Evolutionary conservation across 345 rosid species (phyloP), one percentile per base, ranked within the genome.

Genomic region (Hypericum perforatum): DNA sequence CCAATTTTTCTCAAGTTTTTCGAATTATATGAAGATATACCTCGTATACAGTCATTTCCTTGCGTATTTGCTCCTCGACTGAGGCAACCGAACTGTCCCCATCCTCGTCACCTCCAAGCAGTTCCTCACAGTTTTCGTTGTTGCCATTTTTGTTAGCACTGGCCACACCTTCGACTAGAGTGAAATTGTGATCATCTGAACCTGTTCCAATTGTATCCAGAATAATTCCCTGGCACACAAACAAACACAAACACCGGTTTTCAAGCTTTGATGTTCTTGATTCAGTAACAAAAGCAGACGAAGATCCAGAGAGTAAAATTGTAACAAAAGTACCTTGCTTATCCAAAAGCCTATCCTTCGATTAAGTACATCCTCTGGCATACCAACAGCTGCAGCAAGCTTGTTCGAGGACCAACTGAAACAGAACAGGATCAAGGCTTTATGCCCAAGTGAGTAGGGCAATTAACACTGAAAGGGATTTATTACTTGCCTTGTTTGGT

Each of bases 31-130:
- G 32, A 22, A 22, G 32, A 71, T 63, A 37, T 62, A 88, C 95
- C 96, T 92, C 89, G 5, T 80, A 92, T 13, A 92, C 71, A 11
- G 87, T 85, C 94, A 86, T 92, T 76, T 92, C 95, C 74, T 85
- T 85, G 65, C 73, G 81, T 63, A 85, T 74, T 52, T 85, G 95
- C 59, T 92, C 90, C 80, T 88, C 94, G 22, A 80, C 66, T n/a
- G 84, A 92, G 63, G 91, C 82, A 49, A 88, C 75, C 9, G 95
- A 67, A 40, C 74, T 75, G 64, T 82, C 94, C 54, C 74, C 79
- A 59, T 92, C 96, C 59, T 92, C 97, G 22, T 92, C 94, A 61
- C 86, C 90, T 1, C 64, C 76, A 42, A 84, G 64, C 59, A 82
- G 69, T 70, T 85, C 95, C 59, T 78, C 85, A 37, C 65, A 57